Base-by-base conservation (phyloP, 345 rosid species). In the Dovyalis caffra region DNA sequence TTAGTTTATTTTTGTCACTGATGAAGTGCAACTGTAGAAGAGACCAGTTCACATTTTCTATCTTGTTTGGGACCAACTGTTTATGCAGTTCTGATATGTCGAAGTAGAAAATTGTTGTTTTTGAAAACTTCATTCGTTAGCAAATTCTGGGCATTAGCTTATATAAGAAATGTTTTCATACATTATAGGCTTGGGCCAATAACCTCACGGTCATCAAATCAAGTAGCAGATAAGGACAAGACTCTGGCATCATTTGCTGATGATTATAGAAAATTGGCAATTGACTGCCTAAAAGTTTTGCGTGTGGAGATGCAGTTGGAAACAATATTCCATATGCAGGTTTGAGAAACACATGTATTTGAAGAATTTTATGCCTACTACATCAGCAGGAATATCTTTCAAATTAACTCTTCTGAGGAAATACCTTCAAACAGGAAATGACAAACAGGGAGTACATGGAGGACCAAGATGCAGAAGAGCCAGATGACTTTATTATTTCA, bases 231-330 rank as follows among this genome's bases (percentile, higher is more conserved):
- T 76, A 78, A 66, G 74, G 86, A 83, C 74, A 95, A 79, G 78
- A 90, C 81, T 85, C 88, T 95, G 74, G 85, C 89, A 40, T 87
- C 92, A 40, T 89, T 89, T 89, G 95, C 98, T 6, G 91, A 93
- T 69, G 95, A 93, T 82, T 95, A 91, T 77, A 86, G 99, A 78
- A 95, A 91, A 86, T 89, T 95, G 71, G 97, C 99, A 32, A 88
- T 92, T 76, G 98, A 95, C 78, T 95, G 99, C 87, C 84, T 95
- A 45, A 95, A 95, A 82, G 98, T 93, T 83, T 85, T 95, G 83
- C 97, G 95, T n/a, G 90, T 95, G 33, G 99, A 95, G 88, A 95
- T 93, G 98, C 97, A 91, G 84, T 75, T 95, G 89, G 97, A 93
- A 77, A 91, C 98, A 77, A 77, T 93, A 83, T 95, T 91, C 80